Conservation (phyloP, 148 eudicot species). For the Limonium bicolor region DNA sequence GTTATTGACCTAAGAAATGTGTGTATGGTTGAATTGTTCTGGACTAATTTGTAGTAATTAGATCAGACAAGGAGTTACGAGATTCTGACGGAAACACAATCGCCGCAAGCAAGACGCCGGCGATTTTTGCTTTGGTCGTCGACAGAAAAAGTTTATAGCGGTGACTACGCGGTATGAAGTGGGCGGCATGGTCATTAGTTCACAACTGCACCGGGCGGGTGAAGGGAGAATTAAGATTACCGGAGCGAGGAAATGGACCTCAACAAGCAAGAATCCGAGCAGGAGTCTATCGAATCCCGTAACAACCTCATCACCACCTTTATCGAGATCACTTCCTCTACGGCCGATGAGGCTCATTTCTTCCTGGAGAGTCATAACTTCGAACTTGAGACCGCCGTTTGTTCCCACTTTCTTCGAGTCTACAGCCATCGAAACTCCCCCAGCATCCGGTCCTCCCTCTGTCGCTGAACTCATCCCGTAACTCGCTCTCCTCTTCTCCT, state of each 20-base stretch:
- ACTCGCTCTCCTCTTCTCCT: constrained; percentile 4
- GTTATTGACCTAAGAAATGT: too few relatives aligned
- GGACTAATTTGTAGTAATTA: too few relatives aligned
- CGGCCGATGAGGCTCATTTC: constrained; percentile 46
- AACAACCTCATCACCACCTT: constrained; percentile 32
- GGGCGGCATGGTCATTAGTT: too few relatives aligned
- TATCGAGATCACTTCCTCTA: constrained; percentile 46
- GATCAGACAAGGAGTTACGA: too few relatives aligned
- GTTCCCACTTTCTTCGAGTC: constrained; percentile 69
- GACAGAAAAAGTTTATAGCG: too few relatives aligned
- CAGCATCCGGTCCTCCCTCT: constrained; percentile 6
- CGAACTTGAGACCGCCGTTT: constrained; percentile 68
- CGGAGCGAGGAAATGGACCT: constrained; percentile 8
- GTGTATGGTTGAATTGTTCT: too few relatives aligned
- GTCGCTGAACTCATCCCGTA: not conserved
- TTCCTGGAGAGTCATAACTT: constrained; percentile 63
- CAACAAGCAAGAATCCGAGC: constrained; percentile 10
- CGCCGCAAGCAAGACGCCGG: too few relatives aligned
- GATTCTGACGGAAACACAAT: too few relatives aligned
- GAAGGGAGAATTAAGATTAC: too few relatives aligned
- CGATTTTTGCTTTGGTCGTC: too few relatives aligned
- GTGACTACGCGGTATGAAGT: too few relatives aligned
- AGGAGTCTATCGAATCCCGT: constrained; percentile 8
- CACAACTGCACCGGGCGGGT: too few relatives aligned
- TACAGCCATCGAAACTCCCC: constrained; percentile 15